These are phyloP conservation scores for Leccinum boreale DNA, from an alignment of 768 basidiomycete species.

Conservation along the genomic window DNA sequence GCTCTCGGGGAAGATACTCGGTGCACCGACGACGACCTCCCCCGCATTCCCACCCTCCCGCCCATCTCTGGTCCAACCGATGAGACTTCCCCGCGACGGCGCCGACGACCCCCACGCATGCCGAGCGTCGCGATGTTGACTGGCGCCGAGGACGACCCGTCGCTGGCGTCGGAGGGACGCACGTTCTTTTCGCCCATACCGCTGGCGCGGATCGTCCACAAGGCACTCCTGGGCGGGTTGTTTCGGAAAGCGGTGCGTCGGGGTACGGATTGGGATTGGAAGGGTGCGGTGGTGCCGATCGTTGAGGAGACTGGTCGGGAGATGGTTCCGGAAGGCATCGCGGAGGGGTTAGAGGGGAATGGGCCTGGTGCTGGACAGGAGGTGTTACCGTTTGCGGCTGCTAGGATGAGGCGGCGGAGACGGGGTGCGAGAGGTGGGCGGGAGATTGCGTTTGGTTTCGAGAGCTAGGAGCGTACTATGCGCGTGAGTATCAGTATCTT, in stretches of 20 bases:
- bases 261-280: constrained; percentile 25
- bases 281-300: constrained; percentile 10
- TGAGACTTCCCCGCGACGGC: not conserved
- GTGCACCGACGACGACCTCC: constrained; percentile 3
- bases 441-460: constrained; percentile 14
- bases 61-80: not conserved
- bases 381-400: constrained; percentile 19
- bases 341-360: not conserved
- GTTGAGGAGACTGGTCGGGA: constrained; percentile 13
- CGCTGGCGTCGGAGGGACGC: not conserved
- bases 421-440: constrained; percentile 18
- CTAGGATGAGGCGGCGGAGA: constrained; percentile 23
- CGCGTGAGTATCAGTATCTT: not conserved
- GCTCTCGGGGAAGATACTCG: constrained; percentile 9
- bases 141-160: constrained; percentile 1
- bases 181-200: constrained; percentile 19
- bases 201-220: constrained; percentile 21
- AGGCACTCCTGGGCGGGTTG: constrained; percentile 17
- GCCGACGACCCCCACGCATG: not conserved
- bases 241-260: constrained; percentile 21
- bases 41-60: not conserved
- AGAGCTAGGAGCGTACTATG: not conserved
- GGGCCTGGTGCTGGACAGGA: not conserved
- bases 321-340: constrained; percentile 16
- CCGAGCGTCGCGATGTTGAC: constrained; percentile 20